Evolutionary conservation across 2,329 filamentous ascomycete species (phyloP), one percentile per base, ranked within the genome.

Genomic region (Microcyclosporella mali): DNA sequence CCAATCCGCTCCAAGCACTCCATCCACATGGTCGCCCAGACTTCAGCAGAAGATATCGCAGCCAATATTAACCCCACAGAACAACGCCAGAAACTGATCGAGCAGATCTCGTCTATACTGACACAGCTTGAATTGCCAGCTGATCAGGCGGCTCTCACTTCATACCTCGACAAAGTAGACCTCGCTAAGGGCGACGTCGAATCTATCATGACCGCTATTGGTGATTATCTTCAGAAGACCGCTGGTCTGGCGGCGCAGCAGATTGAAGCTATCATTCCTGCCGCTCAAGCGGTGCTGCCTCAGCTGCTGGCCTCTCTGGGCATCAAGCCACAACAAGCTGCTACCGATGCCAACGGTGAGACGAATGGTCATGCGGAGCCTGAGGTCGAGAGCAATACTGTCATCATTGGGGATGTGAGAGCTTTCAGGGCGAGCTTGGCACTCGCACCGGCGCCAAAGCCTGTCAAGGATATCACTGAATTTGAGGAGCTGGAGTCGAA

Each of bases 401-500:
- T 74, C 14, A 68, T 83, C 40, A 88, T 97, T 56, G 79, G 78
- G 35, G 86, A 94, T 60, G 83, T 95, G 2, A 75, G 84, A 47
- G 75, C 78, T 21, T 95, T 84, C 75, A 94, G 92, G 73, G 81
- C 85, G 1, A 73, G 78, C 11, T 71, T 95, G 56, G 70, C 77
- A 46, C 76, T 87, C 19, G 92, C 82, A 50, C 73, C 77, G 16
- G 90, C 86, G 1, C 79, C 88, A 1, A 74, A 74, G 48, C 78
- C 89, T 0, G 78, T 85, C 21, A 82, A 77, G 59, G 84, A 92
- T 52, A 65, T 97, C 43, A 83, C 75, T 49, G 85, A 88, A 58
- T 97, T 90, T 65, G 85, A 95, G 62, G 90, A 95, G 46, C 72
- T 82, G 46, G 87, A 86, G 50, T 70, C 85, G 11, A 95, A 95